Conservation (phyloP, 2,329 filamentous ascomycete species). For the Phialophora tarda region DNA sequence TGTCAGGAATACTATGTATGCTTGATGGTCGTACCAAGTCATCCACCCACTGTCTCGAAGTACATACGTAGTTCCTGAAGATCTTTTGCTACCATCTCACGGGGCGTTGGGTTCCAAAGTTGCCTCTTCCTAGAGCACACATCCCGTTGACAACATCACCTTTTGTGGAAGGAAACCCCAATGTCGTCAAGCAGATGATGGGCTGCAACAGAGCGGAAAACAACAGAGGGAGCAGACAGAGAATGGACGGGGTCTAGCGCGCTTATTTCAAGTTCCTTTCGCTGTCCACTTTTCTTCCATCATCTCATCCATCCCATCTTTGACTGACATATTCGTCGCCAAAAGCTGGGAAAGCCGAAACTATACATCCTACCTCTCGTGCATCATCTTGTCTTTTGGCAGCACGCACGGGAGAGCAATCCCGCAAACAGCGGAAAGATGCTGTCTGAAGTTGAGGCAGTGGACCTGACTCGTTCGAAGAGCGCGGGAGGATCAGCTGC, state of each 20-base stretch:
- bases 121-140: neutral
- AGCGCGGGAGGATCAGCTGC: neutral
- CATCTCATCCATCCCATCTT: neutral
- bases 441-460: neutral
- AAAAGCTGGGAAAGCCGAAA: slow-evolving; percentile 1
- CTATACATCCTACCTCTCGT: neutral
- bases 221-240: neutral
- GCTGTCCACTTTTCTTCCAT: neutral
- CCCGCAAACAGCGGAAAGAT: neutral
- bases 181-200: neutral
- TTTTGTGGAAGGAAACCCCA: neutral
- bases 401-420: neutral
- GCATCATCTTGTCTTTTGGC: neutral
- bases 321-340: neutral
- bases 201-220: neutral
- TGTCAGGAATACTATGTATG: too few species aligned
- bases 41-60: neutral
- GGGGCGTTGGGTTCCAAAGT: neutral
- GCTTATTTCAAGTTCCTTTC: neutral
- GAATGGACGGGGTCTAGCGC: slow-evolving; percentile 2
- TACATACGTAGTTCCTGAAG: neutral
- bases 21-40: neutral
- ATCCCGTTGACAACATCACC: neutral
- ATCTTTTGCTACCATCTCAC: neutral
- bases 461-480: neutral